Evolutionary conservation across 164 flowering plant species (phyloP), one percentile per base, ranked within the genome.

Genomic region (Annona cherimola): DNA sequence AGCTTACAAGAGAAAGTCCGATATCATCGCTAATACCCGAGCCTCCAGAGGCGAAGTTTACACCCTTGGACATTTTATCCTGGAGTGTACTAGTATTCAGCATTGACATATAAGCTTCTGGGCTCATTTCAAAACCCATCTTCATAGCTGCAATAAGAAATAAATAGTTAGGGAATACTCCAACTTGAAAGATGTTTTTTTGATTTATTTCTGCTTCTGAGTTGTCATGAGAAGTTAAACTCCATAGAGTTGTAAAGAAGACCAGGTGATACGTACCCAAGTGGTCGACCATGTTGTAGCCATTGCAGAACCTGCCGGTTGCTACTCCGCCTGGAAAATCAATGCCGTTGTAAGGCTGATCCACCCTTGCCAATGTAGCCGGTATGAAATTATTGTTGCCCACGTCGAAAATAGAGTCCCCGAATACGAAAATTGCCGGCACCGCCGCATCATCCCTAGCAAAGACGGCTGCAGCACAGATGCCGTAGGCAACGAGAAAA

Each of bases 221-320:
- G 35, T 26, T 26, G 35, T 26, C 35, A 1, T 26, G 35, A 26
- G 35, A 26, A 26, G 35, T 26, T 26, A 26, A 26, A 26, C 35
- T 26, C 35, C 35, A 26, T 26, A 26, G 35, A 26, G 35, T 26
- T 26, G 35, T 26, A 26, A 26, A 26, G 1, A 26, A 26, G 35
- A 26, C 35, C 35, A 26, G 35, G 35, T 26, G 35, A 26, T 26
- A 26, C 75, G 46, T 63, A 83, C 92, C 83, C 2, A 85, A 61
- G 69, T 60, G 79, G 79, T 88, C 90, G 5, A 85, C 90, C 57
- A 73, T 81, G 70, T 88, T 88, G 5, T 71, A 76, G 63, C 92
- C 92, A 79, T 88, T 88, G 69, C 89, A 84, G 78, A 88, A 88
- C 72, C 90, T 79, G 44, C 92, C 88, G 1, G 92, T 86, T 2